Evolutionary conservation across 148 eudicot genomes (phyloP), one percentile per base, ranked within the genome.

Genomic region (Polygonum aviculare): DNA sequence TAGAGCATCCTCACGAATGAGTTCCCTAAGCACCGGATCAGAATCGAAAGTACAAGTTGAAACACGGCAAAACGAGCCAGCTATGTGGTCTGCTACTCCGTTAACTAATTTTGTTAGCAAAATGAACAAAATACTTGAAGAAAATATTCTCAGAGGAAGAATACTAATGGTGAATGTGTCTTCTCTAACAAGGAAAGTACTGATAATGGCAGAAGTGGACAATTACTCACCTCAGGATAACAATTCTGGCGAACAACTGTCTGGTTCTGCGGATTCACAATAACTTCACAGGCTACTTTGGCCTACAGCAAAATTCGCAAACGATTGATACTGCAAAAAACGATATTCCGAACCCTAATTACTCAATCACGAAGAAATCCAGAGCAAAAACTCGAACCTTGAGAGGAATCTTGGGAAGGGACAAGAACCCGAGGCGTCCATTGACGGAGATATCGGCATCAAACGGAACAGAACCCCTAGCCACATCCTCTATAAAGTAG

Each of bases 181-280:
- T n/a, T 54, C 1, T 19, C 60, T 22, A 26, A 62, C 16, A 62
- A 62, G 31, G 38, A 62, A 62, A 26, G 15, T 22, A 21, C 10
- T 60, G 67, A 60, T 3, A 22, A 10, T 60, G 35, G 35, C 41
- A 65, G 44, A 35, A 4, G 19, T 63, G 41, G 62, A 55, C 33
- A 55, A 12, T 11, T 38, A 75, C 83, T 81, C 71, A 84, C 91
- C 91, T 83, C 79, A 31, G 89, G 84, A 72, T 84, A 85, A 77
- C 91, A 88, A 78, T 86, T 82, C 78, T 86, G 89, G 81, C 67
- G 87, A 52, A 77, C 72, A 67, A 88, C 72, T 57, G 85, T 88
- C 80, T 88, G 89, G 35, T 81, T 76, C 40, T 47, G 78, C 22
- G 87, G 86, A 83, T 83, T 86, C 74, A 83, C 85, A 50, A 77